Percentiles rank a stretch among this genome's conserved stretches.
Conservation (phyloP, 2,329 filamentous ascomycete species). For the Sclerotinia nivalis region DNA sequence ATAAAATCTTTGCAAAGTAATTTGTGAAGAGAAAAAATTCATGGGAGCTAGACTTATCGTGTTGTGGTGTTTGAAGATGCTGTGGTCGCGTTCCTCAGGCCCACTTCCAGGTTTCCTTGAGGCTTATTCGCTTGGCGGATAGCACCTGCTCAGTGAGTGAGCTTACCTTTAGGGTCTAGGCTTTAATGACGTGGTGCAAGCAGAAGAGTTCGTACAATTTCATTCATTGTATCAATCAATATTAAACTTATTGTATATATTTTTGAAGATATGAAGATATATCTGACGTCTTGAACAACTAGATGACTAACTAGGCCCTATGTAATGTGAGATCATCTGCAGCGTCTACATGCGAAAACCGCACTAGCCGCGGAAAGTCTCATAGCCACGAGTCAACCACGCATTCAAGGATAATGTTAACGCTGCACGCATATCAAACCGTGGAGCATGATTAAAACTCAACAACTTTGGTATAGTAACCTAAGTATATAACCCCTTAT, state of each 20-base stretch:
- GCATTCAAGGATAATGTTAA: not conserved
- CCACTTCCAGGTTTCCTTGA: conserved; percentile 16
- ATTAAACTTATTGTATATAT: no score
- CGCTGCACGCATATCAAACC: not conserved
- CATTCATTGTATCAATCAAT: not conserved
- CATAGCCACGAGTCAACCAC: not conserved
- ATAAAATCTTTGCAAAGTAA: not conserved
- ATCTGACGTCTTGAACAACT: not conserved
- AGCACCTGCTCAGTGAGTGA: conserved; percentile 5
- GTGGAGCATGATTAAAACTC: not conserved
- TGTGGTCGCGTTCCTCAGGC: not conserved
- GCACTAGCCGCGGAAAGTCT: not conserved
- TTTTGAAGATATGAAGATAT: not conserved
- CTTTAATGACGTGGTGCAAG: not conserved
- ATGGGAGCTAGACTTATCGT: not conserved
- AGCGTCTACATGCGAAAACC: not conserved
- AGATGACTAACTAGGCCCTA: not conserved
- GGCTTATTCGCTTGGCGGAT: not conserved
- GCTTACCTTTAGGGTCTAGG: not conserved
- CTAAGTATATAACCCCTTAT: not conserved
- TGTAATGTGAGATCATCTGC: not conserved
- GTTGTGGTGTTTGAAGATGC: not conserved
- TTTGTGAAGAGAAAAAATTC: not conserved
- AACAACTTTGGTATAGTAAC: no score
- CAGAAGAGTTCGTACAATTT: not conserved